Evolutionary conservation across 148 eudicot species (phyloP), one percentile per base, ranked within the genome.

Genomic region (Salicornia ramosissima): DNA sequence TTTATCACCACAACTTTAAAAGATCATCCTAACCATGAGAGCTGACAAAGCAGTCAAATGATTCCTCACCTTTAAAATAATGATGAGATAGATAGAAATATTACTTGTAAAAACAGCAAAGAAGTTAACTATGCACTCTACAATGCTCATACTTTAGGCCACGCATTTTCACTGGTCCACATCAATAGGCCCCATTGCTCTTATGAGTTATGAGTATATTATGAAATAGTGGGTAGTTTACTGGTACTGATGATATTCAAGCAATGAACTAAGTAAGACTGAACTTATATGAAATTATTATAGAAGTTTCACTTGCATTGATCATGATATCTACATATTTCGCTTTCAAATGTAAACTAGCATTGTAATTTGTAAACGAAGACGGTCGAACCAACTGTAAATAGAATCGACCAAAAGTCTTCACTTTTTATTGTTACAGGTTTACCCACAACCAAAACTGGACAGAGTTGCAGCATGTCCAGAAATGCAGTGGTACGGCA

Each of bases 401-500:
- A 52, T 6, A 0, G 8, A 52, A 53, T 13, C 15, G 45, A 31
- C 30, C 47, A 34, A 11, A 22, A 26, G 21, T 51, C 61, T 53
- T 36, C 61, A 34, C 19, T 39, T 26, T 54, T 54, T 21, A 51
- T 65, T 69, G 29, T 69, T 69, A 21, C 24, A 34, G 71, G 40
- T 63, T 40, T 2, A 24, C 16, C 46, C 49, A 55, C 2, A 54
- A 31, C 73, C 69, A 62, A 28, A 75, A 22, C 26, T 10, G 64
- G 54, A 43, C 9, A 56, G 57, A 71, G 47, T 31, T 13, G 45
- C 52, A 64, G 63, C 69, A 72, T 72, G 43, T 61, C 54, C 65
- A 33, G 33, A 47, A 56, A 58, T 33, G 72, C 67, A 18, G 56
- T 24, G 43, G 68, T 53, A 68, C 16, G 69, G 64, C 39, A n/a